Conservation (phyloP, 805 yeast genomes). For the Candida maesae region DNA sequence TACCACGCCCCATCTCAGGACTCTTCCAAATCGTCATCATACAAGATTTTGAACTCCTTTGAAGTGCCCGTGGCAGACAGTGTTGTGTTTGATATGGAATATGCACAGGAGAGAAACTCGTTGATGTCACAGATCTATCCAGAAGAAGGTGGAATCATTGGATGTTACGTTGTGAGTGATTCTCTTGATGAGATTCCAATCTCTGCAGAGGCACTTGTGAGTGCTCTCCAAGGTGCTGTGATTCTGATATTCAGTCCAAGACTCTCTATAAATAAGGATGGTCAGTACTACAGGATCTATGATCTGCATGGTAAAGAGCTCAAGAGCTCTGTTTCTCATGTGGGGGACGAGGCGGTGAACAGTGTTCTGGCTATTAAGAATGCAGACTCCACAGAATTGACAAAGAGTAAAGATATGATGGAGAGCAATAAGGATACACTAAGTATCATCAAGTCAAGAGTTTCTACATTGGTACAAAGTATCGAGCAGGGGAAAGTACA, state of each 20-base stretch:
- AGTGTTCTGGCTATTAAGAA: slow-evolving; percentile 10
- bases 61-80: slow-evolving; percentile 5
- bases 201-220: neutral
- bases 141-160: slow-evolving; percentile 15
- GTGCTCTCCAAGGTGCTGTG: slow-evolving; percentile 1
- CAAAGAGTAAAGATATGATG: slow-evolving; percentile 10
- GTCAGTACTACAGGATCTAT: slow-evolving; percentile 11
- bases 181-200: neutral
- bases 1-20: neutral
- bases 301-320: slow-evolving; percentile 3
- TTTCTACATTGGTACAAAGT: neutral
- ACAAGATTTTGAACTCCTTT: slow-evolving; percentile 11
- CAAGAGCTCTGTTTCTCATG: slow-evolving; percentile 1
- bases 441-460: slow-evolving; percentile 6
- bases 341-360: slow-evolving; percentile 15
- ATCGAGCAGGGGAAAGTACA: neutral
- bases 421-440: slow-evolving; percentile 11
- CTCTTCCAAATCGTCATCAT: neutral
- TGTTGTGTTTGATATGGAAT: slow-evolving; percentile 3
- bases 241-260: slow-evolving; percentile 11
- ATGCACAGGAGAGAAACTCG: slow-evolving; percentile 6
- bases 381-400: slow-evolving; percentile 2
- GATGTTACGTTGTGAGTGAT: slow-evolving; percentile 10
- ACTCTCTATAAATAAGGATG: slow-evolving; percentile 9
- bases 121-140: slow-evolving; percentile 16